A percentile compares a stretch with the other conserved stretches of the same genome.
Conservation (phyloP, 805 yeast species). For the Nakazawaea molendinolei region DNA sequence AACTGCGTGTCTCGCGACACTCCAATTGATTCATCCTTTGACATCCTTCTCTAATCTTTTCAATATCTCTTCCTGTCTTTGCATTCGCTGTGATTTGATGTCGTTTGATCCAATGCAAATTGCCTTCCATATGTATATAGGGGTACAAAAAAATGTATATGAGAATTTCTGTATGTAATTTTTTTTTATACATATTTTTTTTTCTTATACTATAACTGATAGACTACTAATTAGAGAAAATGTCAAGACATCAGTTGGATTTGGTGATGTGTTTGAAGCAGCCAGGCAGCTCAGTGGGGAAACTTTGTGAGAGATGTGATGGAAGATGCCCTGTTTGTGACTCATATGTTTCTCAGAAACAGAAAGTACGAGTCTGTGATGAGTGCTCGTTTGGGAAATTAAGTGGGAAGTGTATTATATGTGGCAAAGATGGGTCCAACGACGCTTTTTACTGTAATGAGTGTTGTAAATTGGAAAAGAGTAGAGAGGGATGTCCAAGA, state of each 20-base stretch:
- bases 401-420: constrained; percentile 66
- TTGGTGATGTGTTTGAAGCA: constrained; percentile 77
- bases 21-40: no score
- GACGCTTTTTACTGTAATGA: constrained; percentile 83
- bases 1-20: no score
- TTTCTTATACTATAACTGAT: no score
- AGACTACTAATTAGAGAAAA: no score
- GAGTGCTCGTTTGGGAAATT: constrained; percentile 75
- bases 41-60: no score
- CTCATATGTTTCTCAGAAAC: constrained; percentile 67
- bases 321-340: constrained; percentile 91
- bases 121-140: no score
- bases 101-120: no score
- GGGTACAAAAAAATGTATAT: no score
- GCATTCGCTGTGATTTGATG: no score
- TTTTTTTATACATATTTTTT: no score
- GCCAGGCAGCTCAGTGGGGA: constrained; percentile 70
- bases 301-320: constrained; percentile 78
- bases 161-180: no score
- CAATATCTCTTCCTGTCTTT: no score
- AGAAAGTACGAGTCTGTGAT: constrained; percentile 68
- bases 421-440: constrained; percentile 57
- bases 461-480: constrained; percentile 72
- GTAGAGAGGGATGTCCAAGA: constrained; percentile 90
- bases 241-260: constrained; percentile 91